Evolutionary conservation across 2,329 filamentous ascomycete genomes (phyloP).

Genomic region (Plenodomus lindquistii): DNA sequence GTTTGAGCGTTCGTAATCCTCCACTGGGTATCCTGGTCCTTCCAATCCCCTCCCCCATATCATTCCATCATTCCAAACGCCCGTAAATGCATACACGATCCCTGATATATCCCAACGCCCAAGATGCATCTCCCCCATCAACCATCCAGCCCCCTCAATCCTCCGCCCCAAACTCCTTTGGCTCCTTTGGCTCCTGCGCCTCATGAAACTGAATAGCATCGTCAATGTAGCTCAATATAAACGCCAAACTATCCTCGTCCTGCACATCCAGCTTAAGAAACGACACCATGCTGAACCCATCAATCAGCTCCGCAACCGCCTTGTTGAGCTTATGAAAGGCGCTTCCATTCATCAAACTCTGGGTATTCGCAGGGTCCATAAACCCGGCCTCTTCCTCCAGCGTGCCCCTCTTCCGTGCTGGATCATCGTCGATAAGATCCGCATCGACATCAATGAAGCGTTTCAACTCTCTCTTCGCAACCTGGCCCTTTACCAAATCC

Average conservation of each 20-base stretch:
- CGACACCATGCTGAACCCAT: conserved; percentile 97
- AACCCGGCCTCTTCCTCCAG: conserved; percentile 57
- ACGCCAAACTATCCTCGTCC: conserved; percentile 87
- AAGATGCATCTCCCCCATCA: not conserved
- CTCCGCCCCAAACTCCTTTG: conserved; percentile 52
- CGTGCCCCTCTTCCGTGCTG: conserved; percentile 49
- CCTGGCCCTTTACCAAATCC: conserved; percentile 90
- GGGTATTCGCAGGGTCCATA: conserved; percentile 66
- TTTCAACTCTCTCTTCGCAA: conserved; percentile 85
- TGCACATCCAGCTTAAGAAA: conserved; percentile 89
- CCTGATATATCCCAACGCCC: not conserved
- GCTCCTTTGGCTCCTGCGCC: conserved; percentile 87
- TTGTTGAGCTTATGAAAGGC: conserved; percentile 83
- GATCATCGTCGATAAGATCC: conserved; percentile 79
- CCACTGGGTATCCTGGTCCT: too few relatives aligned
- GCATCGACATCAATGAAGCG: conserved; percentile 87
- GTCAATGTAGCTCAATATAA: conserved; percentile 87
- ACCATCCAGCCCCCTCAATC: not conserved
- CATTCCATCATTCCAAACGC: too few relatives aligned
- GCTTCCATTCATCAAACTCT: conserved; percentile 75
- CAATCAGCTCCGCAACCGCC: conserved; percentile 88
- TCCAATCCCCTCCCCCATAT: too few relatives aligned
- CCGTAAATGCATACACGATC: not conserved
- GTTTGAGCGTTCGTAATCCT: too few relatives aligned
- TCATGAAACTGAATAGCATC: conserved; percentile 93